phyloP scores from a whole-genome alignment of 352 stramenopile genomes.

The Phytophthora lateralis region DNA sequence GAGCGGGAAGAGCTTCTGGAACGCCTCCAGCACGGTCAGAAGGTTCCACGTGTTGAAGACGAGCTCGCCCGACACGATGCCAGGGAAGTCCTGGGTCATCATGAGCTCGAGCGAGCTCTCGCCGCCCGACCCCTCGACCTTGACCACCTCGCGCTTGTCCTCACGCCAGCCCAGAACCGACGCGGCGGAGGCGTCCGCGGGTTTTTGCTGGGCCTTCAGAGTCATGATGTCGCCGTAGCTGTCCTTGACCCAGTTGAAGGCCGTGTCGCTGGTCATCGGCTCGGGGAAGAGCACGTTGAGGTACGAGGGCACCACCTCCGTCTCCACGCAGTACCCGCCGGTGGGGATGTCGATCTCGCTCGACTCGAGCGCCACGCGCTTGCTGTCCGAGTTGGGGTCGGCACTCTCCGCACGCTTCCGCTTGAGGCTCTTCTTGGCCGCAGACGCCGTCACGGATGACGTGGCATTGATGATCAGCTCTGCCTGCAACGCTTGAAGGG shows the following conservation, averaged over 20 bases:
- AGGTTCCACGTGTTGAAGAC: constrained; percentile 54
- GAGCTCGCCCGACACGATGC: constrained; percentile 39
- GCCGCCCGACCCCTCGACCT: constrained; percentile 5
- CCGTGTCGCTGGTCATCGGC: constrained; percentile 40
- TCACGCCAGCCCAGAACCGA: constrained; percentile 44
- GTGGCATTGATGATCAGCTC: constrained; percentile 34
- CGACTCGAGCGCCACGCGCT: constrained; percentile 11
- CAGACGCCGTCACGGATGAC: constrained; percentile 7
- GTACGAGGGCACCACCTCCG: constrained; percentile 43
- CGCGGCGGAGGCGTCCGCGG: background rate
- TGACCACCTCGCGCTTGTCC: constrained; percentile 32
- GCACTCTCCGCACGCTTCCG: constrained; percentile 35
- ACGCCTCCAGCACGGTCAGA: constrained; percentile 32
- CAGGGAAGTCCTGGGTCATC: constrained; percentile 40
- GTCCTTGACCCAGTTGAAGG: constrained; percentile 58
- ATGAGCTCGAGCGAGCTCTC: constrained; percentile 37
- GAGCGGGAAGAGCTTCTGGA: constrained; percentile 42
- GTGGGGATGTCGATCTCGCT: constrained; percentile 19
- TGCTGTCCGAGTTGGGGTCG: constrained; percentile 16
- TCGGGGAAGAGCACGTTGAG: constrained; percentile 43
- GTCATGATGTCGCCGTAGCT: constrained; percentile 53
- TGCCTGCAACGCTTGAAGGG: constrained; percentile 43
- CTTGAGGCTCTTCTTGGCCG: constrained; percentile 34
- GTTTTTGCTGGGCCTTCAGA: constrained; percentile 36
- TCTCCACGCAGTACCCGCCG: constrained; percentile 48